Percentiles rank a stretch among this genome's conserved stretches.
These are phyloP conservation scores for Xanthoconium separans DNA, from an alignment of 1,284 basidiomycete species.

Conservation along the genomic window DNA sequence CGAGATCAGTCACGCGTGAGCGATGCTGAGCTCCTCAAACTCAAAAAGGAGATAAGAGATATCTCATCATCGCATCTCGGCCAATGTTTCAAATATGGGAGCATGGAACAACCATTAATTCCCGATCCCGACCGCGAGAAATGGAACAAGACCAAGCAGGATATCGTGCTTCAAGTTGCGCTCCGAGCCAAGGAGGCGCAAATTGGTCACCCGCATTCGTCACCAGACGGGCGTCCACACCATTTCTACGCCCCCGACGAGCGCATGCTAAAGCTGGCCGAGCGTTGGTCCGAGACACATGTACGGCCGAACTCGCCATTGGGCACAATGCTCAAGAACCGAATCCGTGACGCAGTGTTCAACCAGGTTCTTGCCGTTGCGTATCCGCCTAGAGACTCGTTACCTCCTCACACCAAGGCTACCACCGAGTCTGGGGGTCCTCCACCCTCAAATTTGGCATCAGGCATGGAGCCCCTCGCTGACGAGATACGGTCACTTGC, in stretches of 20 bases:
- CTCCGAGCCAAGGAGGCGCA: constrained; percentile 54
- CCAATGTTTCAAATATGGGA: constrained; percentile 46
- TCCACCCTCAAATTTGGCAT: constrained; percentile 32
- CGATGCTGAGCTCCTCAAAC: constrained; percentile 50
- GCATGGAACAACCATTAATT: constrained; percentile 21
- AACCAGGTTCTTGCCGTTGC: constrained; percentile 54
- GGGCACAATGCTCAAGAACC: constrained; percentile 56
- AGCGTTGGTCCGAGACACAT: constrained; percentile 63
- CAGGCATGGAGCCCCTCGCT: constrained; percentile 68
- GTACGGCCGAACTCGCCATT: constrained; percentile 56
- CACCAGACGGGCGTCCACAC: constrained; percentile 10
- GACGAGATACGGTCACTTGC: constrained; percentile 67
- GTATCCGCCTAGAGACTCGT: constrained; percentile 43
- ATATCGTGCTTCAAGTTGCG: constrained; percentile 66
- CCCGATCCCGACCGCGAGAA: constrained; percentile 41
- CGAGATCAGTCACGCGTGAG: constrained; percentile 37
- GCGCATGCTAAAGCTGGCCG: constrained; percentile 53
- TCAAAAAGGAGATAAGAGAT: constrained; percentile 78
- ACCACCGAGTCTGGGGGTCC: constrained; percentile 12
- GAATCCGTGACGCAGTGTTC: constrained; percentile 64
- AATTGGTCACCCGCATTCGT: constrained; percentile 10
- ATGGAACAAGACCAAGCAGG: constrained; percentile 52
- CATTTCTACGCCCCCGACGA: constrained; percentile 45
- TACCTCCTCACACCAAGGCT: constrained; percentile 28
- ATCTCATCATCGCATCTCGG: constrained; percentile 64